These are phyloP conservation scores for Ampelomyces quisqualis DNA, from an alignment of 2,329 filamentous ascomycete genomes.

Conservation along the genomic window DNA sequence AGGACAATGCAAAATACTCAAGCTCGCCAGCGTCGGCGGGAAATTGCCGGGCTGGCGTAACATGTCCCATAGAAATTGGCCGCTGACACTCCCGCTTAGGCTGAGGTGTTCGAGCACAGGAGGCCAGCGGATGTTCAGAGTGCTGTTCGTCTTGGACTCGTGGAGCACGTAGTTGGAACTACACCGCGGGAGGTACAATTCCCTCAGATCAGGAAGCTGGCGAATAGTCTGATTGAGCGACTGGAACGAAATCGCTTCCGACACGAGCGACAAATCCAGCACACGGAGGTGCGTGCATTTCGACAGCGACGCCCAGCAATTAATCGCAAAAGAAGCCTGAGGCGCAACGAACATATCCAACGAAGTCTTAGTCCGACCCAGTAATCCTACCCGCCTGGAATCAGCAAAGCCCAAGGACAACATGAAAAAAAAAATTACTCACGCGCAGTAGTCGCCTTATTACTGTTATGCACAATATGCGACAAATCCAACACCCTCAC, in stretches of 20 bases:
- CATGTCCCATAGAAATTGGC: slow-evolving; percentile 46
- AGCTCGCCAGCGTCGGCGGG: slow-evolving; percentile 29
- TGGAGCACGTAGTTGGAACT: slow-evolving; percentile 37
- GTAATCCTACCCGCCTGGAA: slow-evolving; percentile 42
- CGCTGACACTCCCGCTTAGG: slow-evolving; percentile 49
- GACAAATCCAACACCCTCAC: slow-evolving; percentile 57
- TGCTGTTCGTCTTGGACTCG: slow-evolving; percentile 14
- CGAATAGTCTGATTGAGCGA: slow-evolving; percentile 54
- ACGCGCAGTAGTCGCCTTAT: slow-evolving; percentile 56
- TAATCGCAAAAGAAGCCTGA: slow-evolving; percentile 58
- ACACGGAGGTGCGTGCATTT: slow-evolving; percentile 55
- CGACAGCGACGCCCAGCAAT: slow-evolving; percentile 57
- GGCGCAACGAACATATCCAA: slow-evolving; percentile 60
- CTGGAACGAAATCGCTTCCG: slow-evolving; percentile 52
- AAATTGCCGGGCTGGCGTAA: slow-evolving; percentile 31
- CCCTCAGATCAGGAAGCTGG: slow-evolving; percentile 48
- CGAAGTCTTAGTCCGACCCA: slow-evolving; percentile 55
- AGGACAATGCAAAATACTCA: slow-evolving; percentile 48
- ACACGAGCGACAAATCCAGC: slow-evolving; percentile 57
- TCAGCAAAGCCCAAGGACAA: not conserved
- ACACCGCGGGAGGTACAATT: slow-evolving; percentile 50
- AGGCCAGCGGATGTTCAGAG: slow-evolving; percentile 45
- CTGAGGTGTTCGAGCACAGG: slow-evolving; percentile 45
- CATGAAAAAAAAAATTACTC: not conserved
- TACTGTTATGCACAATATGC: slow-evolving; percentile 59